Evolutionary conservation across 2,329 filamentous ascomycete species (phyloP), one percentile per base, ranked within the genome.

Genomic region (Raffaelea albimanens): DNA sequence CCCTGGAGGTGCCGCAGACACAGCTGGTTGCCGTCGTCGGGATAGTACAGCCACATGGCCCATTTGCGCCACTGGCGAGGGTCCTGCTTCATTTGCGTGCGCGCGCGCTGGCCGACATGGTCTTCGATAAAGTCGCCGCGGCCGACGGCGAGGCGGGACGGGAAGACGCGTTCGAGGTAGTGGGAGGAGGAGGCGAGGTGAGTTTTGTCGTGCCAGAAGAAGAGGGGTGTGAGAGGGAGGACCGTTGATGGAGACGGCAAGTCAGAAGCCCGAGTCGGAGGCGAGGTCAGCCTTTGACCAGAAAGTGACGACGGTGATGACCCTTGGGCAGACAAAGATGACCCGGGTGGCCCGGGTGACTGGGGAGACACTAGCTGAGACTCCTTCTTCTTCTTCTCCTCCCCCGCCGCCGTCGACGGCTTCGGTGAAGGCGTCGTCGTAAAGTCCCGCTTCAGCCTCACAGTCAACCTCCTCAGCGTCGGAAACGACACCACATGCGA

Each of bases 131-230:
- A 78, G 7, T 69, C 71, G 0, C 75, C 75, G 1, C 74, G 62
- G 4, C 67, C 59, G 53, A 78, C 67, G 1, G 75, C 70, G 16
- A 76, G 55, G 2, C 73, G 64, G 1, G 63, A 68, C 0, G 73
- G 67, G 43, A 78, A 78, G 1, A 78, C 67, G 1, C 67, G 63
- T 1, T 60, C 54, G 0, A 77, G 62, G 47, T 78, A 78, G 52
- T 78, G 75, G 2, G 59, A 53, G 0, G 64, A 68, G 3, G 66
- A 68, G 1, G 69, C 73, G 2, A 78, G 50, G 48, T 78, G 75
- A 0, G 75, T 73, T 53, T 78, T 78, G 50, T 78, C 75, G 47
- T 78, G 73, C 75, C 75, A 78, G 55, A 78, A 76, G 59, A 76
- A 78, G 46, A 78, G 63, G 0, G 75, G 75, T 1, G 75, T 78